phyloP scores from a whole-genome alignment of 176 grass and related monocot species.

The Cocos nucifera region DNA sequence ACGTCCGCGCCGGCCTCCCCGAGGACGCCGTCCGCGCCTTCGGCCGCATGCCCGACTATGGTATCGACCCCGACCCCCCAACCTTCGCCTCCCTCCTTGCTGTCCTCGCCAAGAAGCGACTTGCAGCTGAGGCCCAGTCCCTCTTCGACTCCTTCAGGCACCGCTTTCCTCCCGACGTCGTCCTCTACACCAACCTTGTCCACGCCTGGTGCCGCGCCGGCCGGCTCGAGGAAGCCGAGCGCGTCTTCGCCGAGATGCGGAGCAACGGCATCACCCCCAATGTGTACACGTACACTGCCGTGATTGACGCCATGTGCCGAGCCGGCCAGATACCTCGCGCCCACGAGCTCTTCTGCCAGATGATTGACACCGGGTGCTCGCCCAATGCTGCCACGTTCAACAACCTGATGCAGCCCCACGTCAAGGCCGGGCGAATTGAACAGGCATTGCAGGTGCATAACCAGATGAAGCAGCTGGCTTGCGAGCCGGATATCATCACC shows the following conservation, averaged over 20 bases:
- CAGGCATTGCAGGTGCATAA: slow-evolving; percentile 90
- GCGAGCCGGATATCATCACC: slow-evolving; percentile 73
- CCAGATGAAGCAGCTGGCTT: slow-evolving; percentile 72
- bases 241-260: slow-evolving; percentile 58
- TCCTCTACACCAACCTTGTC: slow-evolving; percentile 63
- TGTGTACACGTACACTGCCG: slow-evolving; percentile 78
- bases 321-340: slow-evolving; percentile 71
- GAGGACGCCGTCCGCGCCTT: slow-evolving; percentile 55
- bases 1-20: slow-evolving; percentile 48
- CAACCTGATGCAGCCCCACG: slow-evolving; percentile 55
- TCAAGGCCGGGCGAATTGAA: slow-evolving; percentile 61
- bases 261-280: slow-evolving; percentile 55
- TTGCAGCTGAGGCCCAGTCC: slow-evolving; percentile 54
- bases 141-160: slow-evolving; percentile 61
- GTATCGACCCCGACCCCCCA: slow-evolving; percentile 34
- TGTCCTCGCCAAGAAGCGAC: slow-evolving; percentile 66
- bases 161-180: slow-evolving; percentile 58
- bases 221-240: slow-evolving; percentile 56
- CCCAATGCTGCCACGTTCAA: slow-evolving; percentile 78
- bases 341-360: slow-evolving; percentile 73
- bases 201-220: slow-evolving; percentile 74
- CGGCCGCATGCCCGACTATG: slow-evolving; percentile 60
- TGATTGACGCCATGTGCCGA: slow-evolving; percentile 91
- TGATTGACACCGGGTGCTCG: slow-evolving; percentile 61
- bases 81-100: slow-evolving; percentile 49